A percentile compares a stretch with the other conserved stretches of the same genome.
Evolutionary conservation across 1,139 yeast genomes (phyloP).

Genomic region (Entelexis paramagnoliae): DNA sequence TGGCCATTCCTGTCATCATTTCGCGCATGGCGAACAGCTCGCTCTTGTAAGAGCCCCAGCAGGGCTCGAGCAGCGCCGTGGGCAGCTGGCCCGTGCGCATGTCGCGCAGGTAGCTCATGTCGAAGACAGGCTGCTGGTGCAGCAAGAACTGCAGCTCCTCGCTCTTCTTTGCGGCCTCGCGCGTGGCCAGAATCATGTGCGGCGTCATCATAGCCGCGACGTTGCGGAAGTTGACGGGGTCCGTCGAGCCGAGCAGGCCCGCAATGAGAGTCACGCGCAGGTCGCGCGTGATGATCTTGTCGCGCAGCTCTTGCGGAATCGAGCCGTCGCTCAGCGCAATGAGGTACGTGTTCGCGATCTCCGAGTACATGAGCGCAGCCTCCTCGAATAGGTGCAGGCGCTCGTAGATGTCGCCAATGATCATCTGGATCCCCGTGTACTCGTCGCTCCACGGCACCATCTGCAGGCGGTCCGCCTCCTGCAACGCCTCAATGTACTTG

Average conservation of each 20-base stretch:
- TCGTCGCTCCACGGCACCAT: conserved; percentile 54
- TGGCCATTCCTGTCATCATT: conserved; percentile 53
- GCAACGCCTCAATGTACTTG: conserved; percentile 49
- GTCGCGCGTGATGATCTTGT: conserved; percentile 61
- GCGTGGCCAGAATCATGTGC: conserved; percentile 21
- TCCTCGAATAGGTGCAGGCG: conserved; percentile 49
- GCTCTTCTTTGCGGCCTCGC: conserved; percentile 22
- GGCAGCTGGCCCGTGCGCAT: conserved; percentile 16
- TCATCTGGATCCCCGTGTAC: conserved; percentile 77
- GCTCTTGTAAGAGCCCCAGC: conserved; percentile 63
- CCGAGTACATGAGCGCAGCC: conserved; percentile 57
- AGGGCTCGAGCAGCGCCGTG: conserved; percentile 18
- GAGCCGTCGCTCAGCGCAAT: conserved; percentile 39
- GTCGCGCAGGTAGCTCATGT: conserved; percentile 17
- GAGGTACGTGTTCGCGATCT: conserved; percentile 50
- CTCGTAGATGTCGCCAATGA: conserved; percentile 80
- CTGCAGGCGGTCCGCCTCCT: conserved; percentile 38
- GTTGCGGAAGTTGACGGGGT: conserved; percentile 11
- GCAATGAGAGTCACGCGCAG: conserved; percentile 58
- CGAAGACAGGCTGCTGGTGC: conserved; percentile 31
- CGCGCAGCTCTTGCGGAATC: conserved; percentile 32
- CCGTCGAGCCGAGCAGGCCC: conserved; percentile 40
- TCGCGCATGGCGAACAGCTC: conserved; percentile 70
- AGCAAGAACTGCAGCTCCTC: conserved; percentile 24
- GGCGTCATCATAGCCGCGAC: conserved; percentile 17